Conservation (phyloP, 2,329 filamentous ascomycete genomes). For the Nigrograna mackinnonii region DNA sequence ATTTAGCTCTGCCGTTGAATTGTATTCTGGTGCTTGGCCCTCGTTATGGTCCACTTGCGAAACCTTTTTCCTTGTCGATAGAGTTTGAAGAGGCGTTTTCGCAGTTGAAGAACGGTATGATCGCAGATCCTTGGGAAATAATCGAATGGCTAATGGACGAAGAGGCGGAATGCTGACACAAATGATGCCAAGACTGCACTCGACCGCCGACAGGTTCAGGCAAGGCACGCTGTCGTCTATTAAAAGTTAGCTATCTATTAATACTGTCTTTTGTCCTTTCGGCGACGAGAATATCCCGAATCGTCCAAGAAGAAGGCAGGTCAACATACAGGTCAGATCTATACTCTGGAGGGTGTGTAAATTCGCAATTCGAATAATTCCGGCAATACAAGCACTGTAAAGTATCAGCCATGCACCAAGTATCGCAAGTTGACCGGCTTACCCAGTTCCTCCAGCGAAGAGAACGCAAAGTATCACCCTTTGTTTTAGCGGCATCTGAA, state of each 20-base stretch:
- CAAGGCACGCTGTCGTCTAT: conserved; percentile 22
- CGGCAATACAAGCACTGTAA: conserved; percentile 24
- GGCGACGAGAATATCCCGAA: neutral
- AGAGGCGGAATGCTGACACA: conserved; percentile 30
- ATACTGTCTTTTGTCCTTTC: neutral
- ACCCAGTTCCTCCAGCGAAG: conserved; percentile 27
- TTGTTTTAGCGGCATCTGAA: conserved; percentile 29
- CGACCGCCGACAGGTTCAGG: conserved; percentile 28
- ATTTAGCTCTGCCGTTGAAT: too few relatives aligned
- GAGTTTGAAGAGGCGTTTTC: conserved; percentile 6
- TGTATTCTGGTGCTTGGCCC: too few relatives aligned
- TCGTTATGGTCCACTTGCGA: too few relatives aligned
- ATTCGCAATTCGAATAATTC: conserved; percentile 23
- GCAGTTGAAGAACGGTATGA: conserved; percentile 3
- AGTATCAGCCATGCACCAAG: conserved; percentile 5
- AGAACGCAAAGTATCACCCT: conserved; percentile 29
- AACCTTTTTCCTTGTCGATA: conserved; percentile 2
- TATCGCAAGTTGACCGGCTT: conserved; percentile 4
- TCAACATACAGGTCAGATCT: conserved; percentile 29
- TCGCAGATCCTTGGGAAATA: conserved; percentile 20
- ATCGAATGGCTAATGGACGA: conserved; percentile 19
- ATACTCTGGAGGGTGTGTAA: conserved; percentile 18
- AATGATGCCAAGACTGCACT: conserved; percentile 32
- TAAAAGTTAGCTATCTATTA: neutral
- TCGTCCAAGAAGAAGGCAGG: too few relatives aligned